phyloP scores from a whole-genome alignment of 164 flowering plant species.

The Warburgia ugandensis region DNA sequence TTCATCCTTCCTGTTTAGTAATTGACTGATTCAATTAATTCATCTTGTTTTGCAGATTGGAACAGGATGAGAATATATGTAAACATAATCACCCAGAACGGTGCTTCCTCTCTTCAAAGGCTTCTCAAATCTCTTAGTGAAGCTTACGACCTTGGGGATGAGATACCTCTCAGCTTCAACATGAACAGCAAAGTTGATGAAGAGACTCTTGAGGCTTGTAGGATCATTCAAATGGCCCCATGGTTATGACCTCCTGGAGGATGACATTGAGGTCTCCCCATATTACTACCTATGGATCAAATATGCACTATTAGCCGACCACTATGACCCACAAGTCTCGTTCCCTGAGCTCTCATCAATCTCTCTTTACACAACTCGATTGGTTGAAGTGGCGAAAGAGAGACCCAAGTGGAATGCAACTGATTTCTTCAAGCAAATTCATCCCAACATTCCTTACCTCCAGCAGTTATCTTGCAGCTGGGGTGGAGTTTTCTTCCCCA shows the following conservation, averaged over 20 bases:
- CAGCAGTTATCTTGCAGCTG: slow-evolving; percentile 97
- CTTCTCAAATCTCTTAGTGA: slow-evolving; percentile 71
- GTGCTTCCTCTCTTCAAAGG: slow-evolving; percentile 57
- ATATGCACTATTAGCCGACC: slow-evolving; percentile 71
- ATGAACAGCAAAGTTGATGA: slow-evolving; percentile 94
- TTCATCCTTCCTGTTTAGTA: too few species aligned
- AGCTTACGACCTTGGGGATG: slow-evolving; percentile 81
- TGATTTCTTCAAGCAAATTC: slow-evolving; percentile 65
- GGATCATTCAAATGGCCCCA: slow-evolving; percentile 82
- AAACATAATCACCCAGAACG: slow-evolving; percentile 90
- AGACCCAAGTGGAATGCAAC: slow-evolving; percentile 93
- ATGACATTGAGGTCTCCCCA: slow-evolving; percentile 96
- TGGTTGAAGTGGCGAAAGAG: slow-evolving; percentile 91
- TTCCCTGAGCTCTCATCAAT: slow-evolving; percentile 88
- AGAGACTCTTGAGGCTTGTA: slow-evolving; percentile 53
- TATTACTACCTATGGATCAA: slow-evolving; percentile 95
- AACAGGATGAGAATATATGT: slow-evolving; percentile 73
- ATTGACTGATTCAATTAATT: too few species aligned
- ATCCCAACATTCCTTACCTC: slow-evolving; percentile 94
- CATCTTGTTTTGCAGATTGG: slow-evolving; percentile 63
- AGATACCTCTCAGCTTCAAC: slow-evolving; percentile 79
- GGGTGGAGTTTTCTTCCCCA: slow-evolving; percentile 99
- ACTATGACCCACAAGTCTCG: slow-evolving; percentile 85
- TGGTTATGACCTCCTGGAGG: slow-evolving; percentile 90
- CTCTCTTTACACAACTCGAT: slow-evolving; percentile 79